Conservation (phyloP, 2,329 filamentous ascomycete species). For the Xylariaceae sp. region DNA sequence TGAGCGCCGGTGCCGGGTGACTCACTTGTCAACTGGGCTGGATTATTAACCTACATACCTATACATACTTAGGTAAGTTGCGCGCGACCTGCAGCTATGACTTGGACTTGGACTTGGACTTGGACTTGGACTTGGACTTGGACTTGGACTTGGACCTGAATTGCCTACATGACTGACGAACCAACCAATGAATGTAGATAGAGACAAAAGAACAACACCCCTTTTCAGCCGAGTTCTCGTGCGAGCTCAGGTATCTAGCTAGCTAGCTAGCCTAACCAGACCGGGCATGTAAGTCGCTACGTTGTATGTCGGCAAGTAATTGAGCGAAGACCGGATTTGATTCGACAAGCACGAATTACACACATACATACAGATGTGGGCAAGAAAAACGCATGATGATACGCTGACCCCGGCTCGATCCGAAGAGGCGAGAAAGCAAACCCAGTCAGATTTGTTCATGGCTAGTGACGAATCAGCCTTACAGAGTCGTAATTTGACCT, state of each 20-base stretch:
- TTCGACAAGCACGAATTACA: neutral
- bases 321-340: neutral
- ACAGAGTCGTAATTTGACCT: neutral
- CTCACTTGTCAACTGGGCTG: no score
- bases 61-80: no score
- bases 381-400: conserved; percentile 1
- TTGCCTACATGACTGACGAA: neutral
- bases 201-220: neutral
- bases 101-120: no score
- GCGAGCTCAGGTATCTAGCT: neutral
- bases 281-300: no score
- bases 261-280: no score
- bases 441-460: neutral
- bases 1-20: no score
- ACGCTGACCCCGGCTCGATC: conserved; percentile 4
- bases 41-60: no score
- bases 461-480: neutral
- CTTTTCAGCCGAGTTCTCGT: neutral
- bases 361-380: neutral
- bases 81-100: no score
- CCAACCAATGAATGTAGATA: neutral
- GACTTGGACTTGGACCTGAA: no score
- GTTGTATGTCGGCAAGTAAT: neutral
- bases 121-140: no score
- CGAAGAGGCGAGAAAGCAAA: neutral